Evolutionary conservation across 345 rosid species (phyloP).

Genomic region (Lepidium didymum): DNA sequence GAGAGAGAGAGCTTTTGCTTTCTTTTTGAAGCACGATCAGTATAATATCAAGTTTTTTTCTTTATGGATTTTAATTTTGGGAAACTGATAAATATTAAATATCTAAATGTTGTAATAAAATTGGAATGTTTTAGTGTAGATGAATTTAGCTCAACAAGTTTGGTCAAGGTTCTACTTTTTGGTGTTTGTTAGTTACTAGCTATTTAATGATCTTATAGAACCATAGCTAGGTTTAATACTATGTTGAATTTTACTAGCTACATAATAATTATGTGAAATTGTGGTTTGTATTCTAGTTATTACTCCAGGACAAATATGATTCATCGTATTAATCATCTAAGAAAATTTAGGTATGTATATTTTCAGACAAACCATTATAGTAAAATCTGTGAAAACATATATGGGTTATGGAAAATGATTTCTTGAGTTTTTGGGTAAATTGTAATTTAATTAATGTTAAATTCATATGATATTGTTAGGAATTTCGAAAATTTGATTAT

Average conservation of each 20-base stretch:
- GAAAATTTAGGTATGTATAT: too few relatives aligned
- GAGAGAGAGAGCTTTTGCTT: slow-evolving; percentile 22
- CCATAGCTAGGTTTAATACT: neutral
- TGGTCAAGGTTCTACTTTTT: slow-evolving; percentile 17
- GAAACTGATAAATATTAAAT: neutral
- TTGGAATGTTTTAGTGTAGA: neutral
- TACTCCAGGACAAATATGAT: neutral
- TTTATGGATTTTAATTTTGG: neutral
- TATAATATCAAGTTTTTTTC: neutral
- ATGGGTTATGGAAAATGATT: too few relatives aligned
- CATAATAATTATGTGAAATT: neutral
- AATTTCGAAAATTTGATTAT: too few relatives aligned
- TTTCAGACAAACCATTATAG: too few relatives aligned
- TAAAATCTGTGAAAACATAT: too few relatives aligned
- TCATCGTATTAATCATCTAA: neutral
- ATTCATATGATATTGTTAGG: too few relatives aligned
- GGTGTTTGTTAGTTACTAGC: slow-evolving; percentile 11
- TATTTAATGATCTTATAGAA: neutral
- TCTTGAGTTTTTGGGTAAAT: too few relatives aligned
- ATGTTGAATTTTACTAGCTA: neutral
- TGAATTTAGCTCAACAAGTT: neutral
- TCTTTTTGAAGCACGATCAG: slow-evolving; percentile 24
- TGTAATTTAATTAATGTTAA: too few relatives aligned
- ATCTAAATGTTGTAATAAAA: neutral
- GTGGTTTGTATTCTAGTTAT: neutral